A percentile compares a stretch with the other conserved stretches of the same genome.
These are phyloP conservation scores for Pyrenophora tritici-repentis DNA, from an alignment of 2,329 filamentous ascomycete genomes.

Conservation along the genomic window DNA sequence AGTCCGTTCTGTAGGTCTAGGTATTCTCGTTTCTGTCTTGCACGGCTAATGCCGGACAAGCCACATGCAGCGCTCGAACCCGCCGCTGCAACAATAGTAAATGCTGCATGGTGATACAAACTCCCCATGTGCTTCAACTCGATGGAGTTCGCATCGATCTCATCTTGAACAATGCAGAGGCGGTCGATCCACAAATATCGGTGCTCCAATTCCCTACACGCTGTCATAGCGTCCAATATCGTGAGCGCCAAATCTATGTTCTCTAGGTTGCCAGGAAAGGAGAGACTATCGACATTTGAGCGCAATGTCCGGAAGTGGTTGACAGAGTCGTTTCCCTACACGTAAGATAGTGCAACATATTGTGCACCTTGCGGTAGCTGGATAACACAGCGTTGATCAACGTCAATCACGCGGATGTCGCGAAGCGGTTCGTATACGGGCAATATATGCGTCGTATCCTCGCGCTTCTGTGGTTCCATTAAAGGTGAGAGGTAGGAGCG, in stretches of 20 bases:
- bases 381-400: conserved; percentile 1
- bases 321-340: neutral
- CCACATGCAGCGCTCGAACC: conserved; percentile 2
- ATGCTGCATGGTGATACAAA: conserved; percentile 6
- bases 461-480: no score
- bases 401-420: conserved; percentile 6
- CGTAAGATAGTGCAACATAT: conserved; percentile 8
- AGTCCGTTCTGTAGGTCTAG: neutral
- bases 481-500: no score
- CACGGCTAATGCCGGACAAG: conserved; percentile 2
- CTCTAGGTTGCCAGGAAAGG: neutral
- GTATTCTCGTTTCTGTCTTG: neutral
- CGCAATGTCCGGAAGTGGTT: neutral
- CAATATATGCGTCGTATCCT: neutral
- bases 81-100: conserved; percentile 9
- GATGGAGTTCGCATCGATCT: neutral
- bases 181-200: conserved; percentile 11
- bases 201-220: neutral
- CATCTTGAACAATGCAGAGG: conserved; percentile 11
- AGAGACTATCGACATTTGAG: neutral
- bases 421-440: neutral
- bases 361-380: neutral
- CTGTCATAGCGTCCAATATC: conserved; percentile 5
- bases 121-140: conserved; percentile 14
- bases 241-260: neutral